phyloP scores from a whole-genome alignment of 1,284 basidiomycete genomes.

The Sphagnurus paluster region DNA sequence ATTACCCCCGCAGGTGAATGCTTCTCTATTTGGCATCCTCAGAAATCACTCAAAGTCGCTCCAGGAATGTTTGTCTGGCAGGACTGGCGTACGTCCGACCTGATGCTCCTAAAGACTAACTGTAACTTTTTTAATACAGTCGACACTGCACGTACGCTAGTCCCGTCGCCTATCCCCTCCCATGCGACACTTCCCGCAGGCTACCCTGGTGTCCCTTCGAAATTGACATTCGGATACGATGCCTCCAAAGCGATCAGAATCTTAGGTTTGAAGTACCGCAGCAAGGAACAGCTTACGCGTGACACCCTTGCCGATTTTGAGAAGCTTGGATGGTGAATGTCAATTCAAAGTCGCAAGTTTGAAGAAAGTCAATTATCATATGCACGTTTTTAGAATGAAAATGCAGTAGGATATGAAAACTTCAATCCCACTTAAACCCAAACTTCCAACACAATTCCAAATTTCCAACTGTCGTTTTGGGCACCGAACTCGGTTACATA shows the following conservation, averaged over 20 bases:
- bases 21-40: not conserved
- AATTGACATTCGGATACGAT: slow-evolving; percentile 30
- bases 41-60: not conserved
- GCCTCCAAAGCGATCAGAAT: slow-evolving; percentile 38
- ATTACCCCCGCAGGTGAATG: slow-evolving; percentile 26
- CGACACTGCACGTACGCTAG: slow-evolving; percentile 30
- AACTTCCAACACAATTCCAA: too few species aligned
- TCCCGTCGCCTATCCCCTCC: slow-evolving; percentile 25
- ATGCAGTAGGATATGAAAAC: too few species aligned
- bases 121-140: slow-evolving; percentile 40
- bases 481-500: too few species aligned
- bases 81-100: slow-evolving; percentile 15
- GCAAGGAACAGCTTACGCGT: slow-evolving; percentile 38
- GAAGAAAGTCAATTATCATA: too few species aligned
- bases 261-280: slow-evolving; percentile 46
- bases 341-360: too few species aligned
- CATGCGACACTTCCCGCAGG: slow-evolving; percentile 17
- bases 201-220: slow-evolving; percentile 28
- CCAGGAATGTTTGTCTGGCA: slow-evolving; percentile 20
- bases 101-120: not conserved
- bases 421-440: too few species aligned
- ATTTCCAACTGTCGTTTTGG: too few species aligned
- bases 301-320: slow-evolving; percentile 44
- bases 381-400: too few species aligned
- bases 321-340: slow-evolving; percentile 37